Evolutionary conservation across 1,139 yeast genomes (phyloP).

Genomic region (Geotrichum fermentans): DNA sequence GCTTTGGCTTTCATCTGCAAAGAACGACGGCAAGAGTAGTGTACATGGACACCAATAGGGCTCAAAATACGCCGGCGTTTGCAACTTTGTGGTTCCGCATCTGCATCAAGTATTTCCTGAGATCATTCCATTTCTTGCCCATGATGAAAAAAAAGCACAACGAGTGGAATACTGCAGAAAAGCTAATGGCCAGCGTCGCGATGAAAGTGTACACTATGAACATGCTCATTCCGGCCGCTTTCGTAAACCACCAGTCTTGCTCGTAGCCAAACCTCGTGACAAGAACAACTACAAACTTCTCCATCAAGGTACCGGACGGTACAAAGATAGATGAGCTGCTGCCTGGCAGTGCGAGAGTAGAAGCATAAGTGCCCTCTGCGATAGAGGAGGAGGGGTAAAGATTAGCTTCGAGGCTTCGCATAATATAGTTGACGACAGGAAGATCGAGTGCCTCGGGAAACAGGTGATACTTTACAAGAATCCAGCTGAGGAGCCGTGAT

Average conservation of each 20-base stretch:
- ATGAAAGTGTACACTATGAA: slow-evolving; percentile 12
- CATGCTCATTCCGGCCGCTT: slow-evolving; percentile 8
- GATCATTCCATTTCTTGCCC: slow-evolving; percentile 13
- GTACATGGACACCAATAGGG: too few species aligned
- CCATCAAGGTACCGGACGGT: slow-evolving; percentile 1
- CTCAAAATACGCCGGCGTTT: slow-evolving; percentile 10
- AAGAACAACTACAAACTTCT: slow-evolving; percentile 11
- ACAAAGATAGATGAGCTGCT: neutral
- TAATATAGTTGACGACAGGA: neutral
- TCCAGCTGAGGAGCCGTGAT: slow-evolving; percentile 8
- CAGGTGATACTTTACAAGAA: slow-evolving; percentile 6
- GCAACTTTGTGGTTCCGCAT: slow-evolving; percentile 6
- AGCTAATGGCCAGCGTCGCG: slow-evolving; percentile 13
- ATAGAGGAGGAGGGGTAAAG: too few species aligned
- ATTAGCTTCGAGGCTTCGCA: neutral
- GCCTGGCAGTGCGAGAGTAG: too few species aligned
- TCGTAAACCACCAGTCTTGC: slow-evolving; percentile 11
- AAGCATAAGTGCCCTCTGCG: neutral
- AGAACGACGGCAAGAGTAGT: too few species aligned
- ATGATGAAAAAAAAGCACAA: slow-evolving; percentile 12
- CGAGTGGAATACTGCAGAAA: slow-evolving; percentile 14
- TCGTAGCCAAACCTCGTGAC: slow-evolving; percentile 15
- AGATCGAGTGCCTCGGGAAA: slow-evolving; percentile 6
- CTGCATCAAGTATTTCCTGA: slow-evolving; percentile 5
- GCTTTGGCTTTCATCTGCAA: too few species aligned